These are phyloP conservation scores for Caryopteris hybrid DNA, from an alignment of 305 asterid species.

Conservation along the genomic window DNA sequence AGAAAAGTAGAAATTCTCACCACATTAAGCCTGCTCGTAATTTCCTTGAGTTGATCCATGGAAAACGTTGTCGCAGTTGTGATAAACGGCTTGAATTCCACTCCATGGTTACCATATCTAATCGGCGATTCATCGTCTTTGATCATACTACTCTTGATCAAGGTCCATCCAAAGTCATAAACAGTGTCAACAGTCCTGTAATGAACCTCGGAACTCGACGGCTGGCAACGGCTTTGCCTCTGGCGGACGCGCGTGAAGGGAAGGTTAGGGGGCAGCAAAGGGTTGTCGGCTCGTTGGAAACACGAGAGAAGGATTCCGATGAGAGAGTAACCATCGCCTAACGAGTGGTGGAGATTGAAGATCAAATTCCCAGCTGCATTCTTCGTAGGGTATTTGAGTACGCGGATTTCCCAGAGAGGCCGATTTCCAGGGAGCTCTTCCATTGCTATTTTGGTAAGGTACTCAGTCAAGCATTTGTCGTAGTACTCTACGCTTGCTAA, in stretches of 20 bases:
- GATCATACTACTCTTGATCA: slow-evolving; percentile 37
- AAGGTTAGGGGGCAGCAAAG: slow-evolving; percentile 55
- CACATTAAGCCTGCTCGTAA: slow-evolving; percentile 52
- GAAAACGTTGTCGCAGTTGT: slow-evolving; percentile 37
- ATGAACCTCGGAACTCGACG: no score
- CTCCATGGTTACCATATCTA: slow-evolving; percentile 46
- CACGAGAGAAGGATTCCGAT: slow-evolving; percentile 74
- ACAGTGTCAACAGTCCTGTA: slow-evolving; percentile 33
- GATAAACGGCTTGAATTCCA: slow-evolving; percentile 35
- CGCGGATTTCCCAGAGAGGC: no score
- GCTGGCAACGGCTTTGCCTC: no score
- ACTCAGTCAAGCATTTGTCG: no score
- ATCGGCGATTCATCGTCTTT: slow-evolving; percentile 49
- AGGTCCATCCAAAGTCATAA: slow-evolving; percentile 41
- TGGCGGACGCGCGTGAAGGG: no score
- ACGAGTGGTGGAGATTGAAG: no score
- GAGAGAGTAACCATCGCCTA: no score
- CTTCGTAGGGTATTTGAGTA: no score
- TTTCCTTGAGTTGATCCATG: slow-evolving; percentile 43
- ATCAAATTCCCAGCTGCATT: no score
- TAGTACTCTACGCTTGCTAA: no score
- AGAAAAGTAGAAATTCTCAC: slow-evolving; percentile 22
- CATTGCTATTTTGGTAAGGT: no score
- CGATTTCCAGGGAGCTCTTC: no score
- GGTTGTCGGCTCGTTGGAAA: slow-evolving; percentile 53